Evolutionary conservation across 495 filamentous ascomycete species (phyloP), one percentile per base, ranked within the genome.

Genomic region (Aspergillus taichungensis): DNA sequence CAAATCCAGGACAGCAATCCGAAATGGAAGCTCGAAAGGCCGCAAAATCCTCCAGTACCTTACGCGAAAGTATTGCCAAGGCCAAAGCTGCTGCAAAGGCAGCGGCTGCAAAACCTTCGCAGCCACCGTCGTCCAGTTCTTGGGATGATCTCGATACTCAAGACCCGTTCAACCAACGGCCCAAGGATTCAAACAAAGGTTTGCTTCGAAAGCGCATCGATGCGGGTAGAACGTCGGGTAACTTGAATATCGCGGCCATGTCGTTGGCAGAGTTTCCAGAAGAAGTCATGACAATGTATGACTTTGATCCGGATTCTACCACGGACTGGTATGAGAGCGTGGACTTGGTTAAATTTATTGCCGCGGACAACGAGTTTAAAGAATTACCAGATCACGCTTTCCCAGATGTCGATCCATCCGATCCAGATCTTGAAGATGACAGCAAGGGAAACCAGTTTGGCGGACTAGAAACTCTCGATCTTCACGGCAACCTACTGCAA

Each of bases 251-350:
- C 55, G 81, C 90, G 6, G 88, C 84, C 1, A 76, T 97, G 76
- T 80, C 81, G 8, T 63, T 99, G 35, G 82, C 74, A 43, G 75
- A 85, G 45, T 83, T 99, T 8, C 94, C 92, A 2, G 62, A 74
- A 0, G 88, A 91, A 53, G 87, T 97, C 3, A 64, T 94, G 67
- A 79, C 79, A 13, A 97, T 99, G 92, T 98, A 96, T 57, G 75
- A 79, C 37, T 73, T 74, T 32, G 82, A 83, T 46, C 68, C 85
- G 6, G 76, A 84, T 32, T 69, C 70, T 2, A 59, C 74, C 33
- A 56, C 65, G 1, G 75, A 83, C 35, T 98, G 92, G 92, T 90
- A 88, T 28, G 91, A 97, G 64, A 83, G 84, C 43, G 89, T 99
- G 10, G 94, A 97, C 59, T 69, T 99, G n/a, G 82, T 83, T 7